Percentiles rank a stretch among this genome's conserved stretches.
Evolutionary conservation across 1,284 basidiomycete species (phyloP).

Genomic region (Ustilago nuda): DNA sequence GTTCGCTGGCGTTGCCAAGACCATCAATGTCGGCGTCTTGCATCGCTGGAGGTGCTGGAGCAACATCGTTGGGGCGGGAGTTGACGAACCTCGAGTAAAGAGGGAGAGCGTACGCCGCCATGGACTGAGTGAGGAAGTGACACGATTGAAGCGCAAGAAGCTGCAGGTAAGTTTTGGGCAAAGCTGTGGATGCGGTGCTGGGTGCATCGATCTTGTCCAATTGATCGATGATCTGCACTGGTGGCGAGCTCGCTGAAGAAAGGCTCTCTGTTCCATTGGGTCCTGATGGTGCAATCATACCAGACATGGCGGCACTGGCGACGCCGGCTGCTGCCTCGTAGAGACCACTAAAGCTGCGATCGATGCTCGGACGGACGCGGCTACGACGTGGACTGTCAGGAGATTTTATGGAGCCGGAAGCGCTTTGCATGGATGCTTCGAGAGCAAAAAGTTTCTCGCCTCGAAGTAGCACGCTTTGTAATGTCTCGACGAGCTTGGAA

Average conservation of each 20-base stretch:
- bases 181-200: conserved; percentile 78
- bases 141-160: conserved; percentile 90
- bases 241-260: conserved; percentile 52
- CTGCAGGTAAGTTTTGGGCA: conserved; percentile 80
- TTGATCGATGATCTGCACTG: conserved; percentile 65
- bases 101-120: conserved; percentile 79
- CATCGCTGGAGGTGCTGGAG: conserved; percentile 73
- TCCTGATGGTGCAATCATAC: conserved; percentile 42
- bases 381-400: conserved; percentile 37
- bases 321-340: conserved; percentile 64
- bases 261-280: conserved; percentile 42
- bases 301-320: conserved; percentile 57
- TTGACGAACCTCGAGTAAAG: conserved; percentile 74
- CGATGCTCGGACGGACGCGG: conserved; percentile 36
- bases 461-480: conserved; percentile 42
- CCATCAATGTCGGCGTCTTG: conserved; percentile 68
- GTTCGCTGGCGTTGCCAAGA: conserved; percentile 16
- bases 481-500: conserved; percentile 52
- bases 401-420: conserved; percentile 3
- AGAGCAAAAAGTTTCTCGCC: conserved; percentile 36
- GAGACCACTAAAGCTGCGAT: conserved; percentile 53
- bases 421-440: conserved; percentile 39
- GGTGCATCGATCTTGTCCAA: conserved; percentile 84
- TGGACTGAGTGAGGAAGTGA: conserved; percentile 86
- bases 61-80: conserved; percentile 61